Evolutionary conservation across 2,329 filamentous ascomycete genomes (phyloP).

Genomic region (Aureobasidium leucospermi): DNA sequence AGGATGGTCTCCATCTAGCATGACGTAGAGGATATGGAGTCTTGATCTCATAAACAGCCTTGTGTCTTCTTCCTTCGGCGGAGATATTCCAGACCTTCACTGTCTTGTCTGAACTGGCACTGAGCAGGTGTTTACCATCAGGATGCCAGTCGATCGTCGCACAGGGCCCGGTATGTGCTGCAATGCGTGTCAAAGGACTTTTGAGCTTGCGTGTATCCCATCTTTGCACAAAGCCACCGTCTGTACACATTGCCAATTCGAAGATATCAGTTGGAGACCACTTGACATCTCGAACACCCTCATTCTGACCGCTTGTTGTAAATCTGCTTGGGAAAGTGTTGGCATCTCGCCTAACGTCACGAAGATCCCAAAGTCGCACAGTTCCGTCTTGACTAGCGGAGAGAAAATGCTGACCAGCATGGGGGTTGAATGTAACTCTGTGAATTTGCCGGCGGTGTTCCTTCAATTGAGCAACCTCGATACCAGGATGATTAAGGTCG

Average conservation of each 20-base stretch:
- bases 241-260: constrained; percentile 57
- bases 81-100: constrained; percentile 60
- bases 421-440: constrained; percentile 57
- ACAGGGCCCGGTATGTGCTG: constrained; percentile 47
- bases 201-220: constrained; percentile 56
- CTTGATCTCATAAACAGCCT: constrained; percentile 50
- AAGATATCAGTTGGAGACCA: constrained; percentile 58
- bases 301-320: constrained; percentile 50
- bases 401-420: constrained; percentile 51
- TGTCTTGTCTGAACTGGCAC: constrained; percentile 54
- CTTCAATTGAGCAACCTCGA: constrained; percentile 55
- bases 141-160: constrained; percentile 61
- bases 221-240: constrained; percentile 55
- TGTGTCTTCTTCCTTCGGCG: constrained; percentile 48
- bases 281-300: constrained; percentile 55
- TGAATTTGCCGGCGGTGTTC: constrained; percentile 61
- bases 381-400: constrained; percentile 60
- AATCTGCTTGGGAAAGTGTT: constrained; percentile 48
- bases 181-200: constrained; percentile 52
- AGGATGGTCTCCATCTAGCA: constrained; percentile 56
- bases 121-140: constrained; percentile 57
- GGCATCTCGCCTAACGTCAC: constrained; percentile 45
- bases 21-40: constrained; percentile 56
- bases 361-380: constrained; percentile 58
- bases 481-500: constrained; percentile 53